Base-by-base conservation (phyloP, 2,329 filamentous ascomycete genomes). In the Colletotrichum tamarilloi region DNA sequence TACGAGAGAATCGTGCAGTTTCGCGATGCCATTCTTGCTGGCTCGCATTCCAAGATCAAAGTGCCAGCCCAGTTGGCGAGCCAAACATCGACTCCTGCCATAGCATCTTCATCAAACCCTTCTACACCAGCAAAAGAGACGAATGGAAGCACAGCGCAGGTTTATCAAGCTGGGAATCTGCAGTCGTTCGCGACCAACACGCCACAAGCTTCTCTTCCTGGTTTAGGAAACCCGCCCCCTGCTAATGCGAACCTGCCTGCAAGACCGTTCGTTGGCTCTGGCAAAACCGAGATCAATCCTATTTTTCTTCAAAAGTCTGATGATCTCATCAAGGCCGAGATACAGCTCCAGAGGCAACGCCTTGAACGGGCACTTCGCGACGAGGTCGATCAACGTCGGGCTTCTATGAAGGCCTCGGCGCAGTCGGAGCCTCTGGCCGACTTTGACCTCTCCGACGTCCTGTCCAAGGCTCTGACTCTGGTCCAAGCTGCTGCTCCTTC, bases 301-400 rank as follows among this genome's bases (percentile, higher is more conserved):
- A 91, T 97, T 74, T 88, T 97, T 77, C 88, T 97, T 82, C 92
- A 94, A 80, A 98, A 98, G 83, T 95, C 95, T 77, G 93, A 95
- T 80, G 91, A 94, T 80, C 87, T 97, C 77, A 91, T 97, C 80
- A 93, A 91, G 84, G 94, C 95, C 79, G 95, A 97, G 83, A 86
- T 94, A 74, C 91, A 93, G 80, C 84, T 96, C 75, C 94, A 95
- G 83, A 91, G 96, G 75, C 91, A 95, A 82, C 91, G 93, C 75
- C 86, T 98, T 78, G 97, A 98, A 83, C 91, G 92, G 76, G 85
- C 87, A 46, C 83, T 98, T 77, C 92, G 90, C 81, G 93, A 97
- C 66, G 93, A 97, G 82, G 84, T 93, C 77, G 93, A 96, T 72
- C 89, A 93, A 76, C 86, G 85, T 73, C 86, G 84, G 68, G 80